These are phyloP conservation scores for Cutaneotrichosporon cavernicola DNA, from an alignment of 1,284 basidiomycete genomes.

Conservation along the genomic window DNA sequence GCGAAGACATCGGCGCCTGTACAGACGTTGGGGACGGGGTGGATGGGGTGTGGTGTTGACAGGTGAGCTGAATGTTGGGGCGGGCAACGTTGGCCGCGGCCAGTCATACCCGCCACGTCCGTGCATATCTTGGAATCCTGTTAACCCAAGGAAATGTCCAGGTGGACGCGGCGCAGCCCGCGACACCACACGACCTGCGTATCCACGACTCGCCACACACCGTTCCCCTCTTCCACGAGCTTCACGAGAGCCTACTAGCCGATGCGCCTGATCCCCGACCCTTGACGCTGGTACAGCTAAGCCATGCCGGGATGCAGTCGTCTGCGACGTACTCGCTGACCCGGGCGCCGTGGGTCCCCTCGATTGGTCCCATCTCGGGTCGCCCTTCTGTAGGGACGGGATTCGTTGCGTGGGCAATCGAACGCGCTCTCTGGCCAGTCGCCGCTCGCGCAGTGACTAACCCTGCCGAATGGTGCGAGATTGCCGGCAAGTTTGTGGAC, in stretches of 20 bases:
- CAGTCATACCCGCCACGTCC: not conserved
- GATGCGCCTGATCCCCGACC: slow-evolving; percentile 27
- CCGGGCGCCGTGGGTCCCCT: slow-evolving; percentile 52
- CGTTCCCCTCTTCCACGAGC: slow-evolving; percentile 57
- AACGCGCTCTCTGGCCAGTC: slow-evolving; percentile 62
- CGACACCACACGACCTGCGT: slow-evolving; percentile 75
- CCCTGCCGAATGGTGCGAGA: slow-evolving; percentile 58
- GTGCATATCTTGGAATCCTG: not conserved
- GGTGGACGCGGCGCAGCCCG: slow-evolving; percentile 68
- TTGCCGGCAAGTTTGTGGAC: slow-evolving; percentile 67
- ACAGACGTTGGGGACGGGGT: slow-evolving; percentile 71
- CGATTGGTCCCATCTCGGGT: slow-evolving; percentile 72
- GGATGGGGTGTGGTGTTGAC: slow-evolving; percentile 88
- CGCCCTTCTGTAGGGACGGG: slow-evolving; percentile 52
- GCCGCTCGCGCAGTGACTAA: slow-evolving; percentile 61
- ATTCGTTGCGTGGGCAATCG: slow-evolving; percentile 55
- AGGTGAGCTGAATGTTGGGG: slow-evolving; percentile 48
- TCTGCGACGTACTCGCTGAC: slow-evolving; percentile 53
- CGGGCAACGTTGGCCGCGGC: not conserved
- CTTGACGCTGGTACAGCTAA: slow-evolving; percentile 69
- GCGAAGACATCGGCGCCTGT: slow-evolving; percentile 64
- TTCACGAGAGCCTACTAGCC: slow-evolving; percentile 61
- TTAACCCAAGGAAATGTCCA: slow-evolving; percentile 68
- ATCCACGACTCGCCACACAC: slow-evolving; percentile 57
- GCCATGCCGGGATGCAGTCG: slow-evolving; percentile 83